A percentile compares a stretch with the other conserved stretches of the same genome.
Evolutionary conservation across 1,284 basidiomycete genomes (phyloP).

Genomic region (Blastosporella zonata): DNA sequence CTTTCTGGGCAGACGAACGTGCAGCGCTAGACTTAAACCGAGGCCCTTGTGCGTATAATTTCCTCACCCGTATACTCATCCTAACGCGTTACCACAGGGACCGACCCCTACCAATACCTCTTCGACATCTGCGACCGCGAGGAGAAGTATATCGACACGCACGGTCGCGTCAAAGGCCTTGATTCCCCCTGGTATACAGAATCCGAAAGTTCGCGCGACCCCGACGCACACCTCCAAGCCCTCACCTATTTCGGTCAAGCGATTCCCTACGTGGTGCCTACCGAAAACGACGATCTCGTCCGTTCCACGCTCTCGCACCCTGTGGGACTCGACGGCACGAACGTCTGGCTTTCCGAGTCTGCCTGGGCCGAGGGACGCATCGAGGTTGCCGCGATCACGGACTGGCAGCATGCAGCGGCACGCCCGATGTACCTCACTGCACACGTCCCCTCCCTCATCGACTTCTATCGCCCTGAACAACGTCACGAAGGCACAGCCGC

Average conservation of each 20-base stretch:
- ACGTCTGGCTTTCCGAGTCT: slow-evolving; percentile 5
- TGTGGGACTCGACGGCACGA: neutral
- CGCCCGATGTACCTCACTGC: neutral
- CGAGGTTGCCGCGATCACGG: neutral
- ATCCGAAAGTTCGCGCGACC: neutral
- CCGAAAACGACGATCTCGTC: neutral
- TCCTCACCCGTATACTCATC: neutral
- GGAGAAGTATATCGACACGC: neutral
- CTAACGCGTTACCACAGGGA: neutral
- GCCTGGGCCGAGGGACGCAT: neutral
- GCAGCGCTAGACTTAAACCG: neutral
- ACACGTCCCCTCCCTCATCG: neutral
- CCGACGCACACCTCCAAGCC: neutral
- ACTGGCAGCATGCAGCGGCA: slow-evolving; percentile 2
- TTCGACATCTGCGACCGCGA: neutral
- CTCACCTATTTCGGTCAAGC: neutral
- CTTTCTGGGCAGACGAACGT: neutral
- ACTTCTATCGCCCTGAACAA: neutral
- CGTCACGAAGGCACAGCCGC: too few species aligned
- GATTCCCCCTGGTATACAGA: neutral
- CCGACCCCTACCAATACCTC: neutral
- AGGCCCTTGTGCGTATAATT: neutral
- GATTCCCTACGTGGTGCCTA: neutral
- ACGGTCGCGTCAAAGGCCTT: neutral
- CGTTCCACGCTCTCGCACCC: neutral